A percentile compares a stretch with the other conserved stretches of the same genome.
phyloP scores from a whole-genome alignment of 441 rosid species.

The Mallotus japonicus region DNA sequence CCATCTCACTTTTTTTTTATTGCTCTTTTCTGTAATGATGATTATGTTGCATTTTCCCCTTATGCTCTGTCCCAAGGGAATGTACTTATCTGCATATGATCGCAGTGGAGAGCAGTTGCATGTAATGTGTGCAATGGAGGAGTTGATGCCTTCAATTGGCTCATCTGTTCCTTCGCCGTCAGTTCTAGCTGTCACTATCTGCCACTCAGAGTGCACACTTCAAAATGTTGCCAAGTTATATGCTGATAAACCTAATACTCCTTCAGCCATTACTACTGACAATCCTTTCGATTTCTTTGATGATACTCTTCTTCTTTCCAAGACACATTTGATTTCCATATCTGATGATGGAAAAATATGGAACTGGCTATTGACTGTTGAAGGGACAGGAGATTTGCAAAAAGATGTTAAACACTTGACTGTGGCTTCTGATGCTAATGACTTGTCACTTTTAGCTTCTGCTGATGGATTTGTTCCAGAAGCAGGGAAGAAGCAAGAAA shows the following conservation, averaged over 20 bases:
- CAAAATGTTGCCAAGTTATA: conserved; percentile 72
- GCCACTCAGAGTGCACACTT: conserved; percentile 74
- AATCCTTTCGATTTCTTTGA: conserved; percentile 86
- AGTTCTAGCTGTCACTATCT: conserved; percentile 56
- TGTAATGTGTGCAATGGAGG: conserved; percentile 79
- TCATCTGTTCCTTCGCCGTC: conserved; percentile 76
- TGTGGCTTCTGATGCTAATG: conserved; percentile 32
- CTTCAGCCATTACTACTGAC: conserved; percentile 42
- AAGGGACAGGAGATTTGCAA: conserved; percentile 56
- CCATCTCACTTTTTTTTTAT: not conserved
- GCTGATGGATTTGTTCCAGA: conserved; percentile 36
- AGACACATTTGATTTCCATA: conserved; percentile 70
- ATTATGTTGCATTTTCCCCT: conserved; percentile 17
- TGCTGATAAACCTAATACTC: conserved; percentile 47
- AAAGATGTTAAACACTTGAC: conserved; percentile 37
- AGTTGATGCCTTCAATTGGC: conserved; percentile 86
- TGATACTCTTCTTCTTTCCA: conserved; percentile 61
- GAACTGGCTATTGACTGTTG: conserved; percentile 91
- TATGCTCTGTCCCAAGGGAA: conserved; percentile 25
- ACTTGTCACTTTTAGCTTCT: conserved; percentile 30
- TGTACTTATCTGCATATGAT: conserved; percentile 34
- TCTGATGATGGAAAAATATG: conserved; percentile 96
- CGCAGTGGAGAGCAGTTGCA: conserved; percentile 90
- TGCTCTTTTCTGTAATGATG: conserved; percentile 23
- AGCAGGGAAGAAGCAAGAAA: conserved; percentile 35